Base-by-base conservation (phyloP, 768 basidiomycete genomes). In the Agrocybe praecox region DNA sequence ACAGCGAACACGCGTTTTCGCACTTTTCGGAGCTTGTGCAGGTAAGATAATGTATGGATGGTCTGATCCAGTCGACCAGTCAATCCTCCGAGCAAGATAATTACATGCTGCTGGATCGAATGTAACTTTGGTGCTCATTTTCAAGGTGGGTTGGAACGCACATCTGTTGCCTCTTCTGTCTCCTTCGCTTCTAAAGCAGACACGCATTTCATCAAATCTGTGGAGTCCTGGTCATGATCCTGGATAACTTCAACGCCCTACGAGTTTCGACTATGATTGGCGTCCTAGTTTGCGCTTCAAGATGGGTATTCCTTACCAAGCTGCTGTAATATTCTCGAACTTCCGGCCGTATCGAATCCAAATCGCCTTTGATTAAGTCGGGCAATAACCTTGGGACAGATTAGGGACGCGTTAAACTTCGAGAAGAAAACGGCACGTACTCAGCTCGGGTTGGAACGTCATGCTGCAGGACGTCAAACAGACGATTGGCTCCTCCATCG, bases 121-220 rank as follows among this genome's bases (percentile, higher is more conserved):
- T 15, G 17, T 21, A 33, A 8, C 36, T 40, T 29, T 57, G 19
- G 78, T 73, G 79, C 65, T 58, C 60, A 51, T 46, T 40, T 23
- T 53, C 21, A 26, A 12, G 33, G 11, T 36, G 53, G 46, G 49
- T n/a, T 19, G 32, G 14, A 18, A 67, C 72, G 47, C 49, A 84
- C 85, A 61, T 73, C 59, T 52, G 62, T 65, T 8, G 69, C 69
- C 46, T 79, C 75, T 1, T 62, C 59, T 17, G 63, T 56, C 64
- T 95, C 92, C 56, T 76, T 79, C 52, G 83, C 81, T 47, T 82
- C 69, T 2, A 98, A 66, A 6, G 86, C 79, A 6, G 62, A 46
- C 2, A 98, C 73, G 65, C 95, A 98, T 72, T 99, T 99, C 89
- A 92, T 94, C 56, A 99, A 80, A 69, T 99, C 97, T 0, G 96